Evolutionary conservation across 345 rosid genomes (phyloP), one percentile per base, ranked within the genome.

Genomic region (Aegle marmelos): DNA sequence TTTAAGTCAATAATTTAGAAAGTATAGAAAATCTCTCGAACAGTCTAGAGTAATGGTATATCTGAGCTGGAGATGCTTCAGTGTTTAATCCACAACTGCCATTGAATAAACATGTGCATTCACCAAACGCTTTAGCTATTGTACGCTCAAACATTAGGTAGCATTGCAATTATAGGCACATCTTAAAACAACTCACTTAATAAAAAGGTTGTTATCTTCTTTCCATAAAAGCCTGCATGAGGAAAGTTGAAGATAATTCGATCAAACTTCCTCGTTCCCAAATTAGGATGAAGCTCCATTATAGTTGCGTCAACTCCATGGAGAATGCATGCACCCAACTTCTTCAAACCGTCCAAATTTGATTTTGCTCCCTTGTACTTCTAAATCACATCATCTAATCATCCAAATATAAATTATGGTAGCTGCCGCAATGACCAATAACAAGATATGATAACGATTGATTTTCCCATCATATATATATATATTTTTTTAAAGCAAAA

Each of bases 241-340:
- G 97, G 97, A 78, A 89, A 92, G 83, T 85, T 85, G 80, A 81
- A 87, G 77, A 90, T 80, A 57, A 90, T 76, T 8, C 87, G 81
- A 65, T 91, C 92, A 28, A 88, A 90, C 73, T 78, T 88, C 59
- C 75, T 82, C 73, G 0, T 76, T 48, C 33, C 61, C 79, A 92
- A 83, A 77, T 72, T 28, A 8, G 82, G 53, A 48, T 86, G 85
- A 59, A 37, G 53, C 27, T 78, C 78, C 82, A 91, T 83, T 58
- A 58, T 81, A 57, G 86, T 88, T 24, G 92, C 90, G 84, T 91
- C 93, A 68, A 88, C 90, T 80, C 84, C 88, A 76, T 85, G 84
- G 24, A 86, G 16, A 58, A 84, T 39, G 19, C 41, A 28, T 53
- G 92, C 92, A 72, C 89, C 94, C 39, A 82, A 79, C 34, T 30